Base-by-base conservation (phyloP, 352 stramenopile genomes). In the Globisporangium sylvaticum region DNA sequence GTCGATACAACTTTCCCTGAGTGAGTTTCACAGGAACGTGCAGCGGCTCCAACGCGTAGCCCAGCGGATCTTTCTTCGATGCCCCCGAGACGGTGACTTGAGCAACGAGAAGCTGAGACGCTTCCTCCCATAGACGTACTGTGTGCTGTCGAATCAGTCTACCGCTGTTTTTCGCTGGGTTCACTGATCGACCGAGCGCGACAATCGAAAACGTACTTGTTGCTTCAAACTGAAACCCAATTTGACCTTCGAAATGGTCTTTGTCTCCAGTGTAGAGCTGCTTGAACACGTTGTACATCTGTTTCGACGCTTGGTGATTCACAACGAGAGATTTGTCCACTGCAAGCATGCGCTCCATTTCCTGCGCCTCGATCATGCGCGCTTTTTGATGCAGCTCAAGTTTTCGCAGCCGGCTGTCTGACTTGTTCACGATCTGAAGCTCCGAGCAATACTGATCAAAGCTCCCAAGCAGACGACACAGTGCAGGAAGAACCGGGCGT, bases 181-280 rank as follows among this genome's bases (percentile, higher is more conserved):
- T 94, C 44, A 95, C 87, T 6, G 87, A 94, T 2, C 88, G 80
- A 0, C 88, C 88, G 15, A 96, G 69, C 6, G 87, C 88, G n/a
- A 94, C 79, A 56, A 96, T 86, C 29, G 70, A 77, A 68, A 96
- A 96, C 0, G 81, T 89, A 53, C 87, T 92, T 3, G 75, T 90
- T 7, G 88, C 87, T 72, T 96, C 88, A 71, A 96, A 96, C 60
- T 96, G 88, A 56, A 96, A 96, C 5, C 88, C 88, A 65, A 96
- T 96, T 65, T 96, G 88, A 0, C 88, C 88, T 68, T 96, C 88
- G 62, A 96, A 96, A 73, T 96, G 88, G 39, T 96, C 88, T 64
- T 96, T 96, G 68, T 94, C 87, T 10, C 88, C 88, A 0, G 85
- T 96, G 71, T 96, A 96, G 1, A 96, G 79, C 50, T 95, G 85